Conservation (phyloP, 805 yeast species). For the Wickerhamiella alocasiicola region DNA sequence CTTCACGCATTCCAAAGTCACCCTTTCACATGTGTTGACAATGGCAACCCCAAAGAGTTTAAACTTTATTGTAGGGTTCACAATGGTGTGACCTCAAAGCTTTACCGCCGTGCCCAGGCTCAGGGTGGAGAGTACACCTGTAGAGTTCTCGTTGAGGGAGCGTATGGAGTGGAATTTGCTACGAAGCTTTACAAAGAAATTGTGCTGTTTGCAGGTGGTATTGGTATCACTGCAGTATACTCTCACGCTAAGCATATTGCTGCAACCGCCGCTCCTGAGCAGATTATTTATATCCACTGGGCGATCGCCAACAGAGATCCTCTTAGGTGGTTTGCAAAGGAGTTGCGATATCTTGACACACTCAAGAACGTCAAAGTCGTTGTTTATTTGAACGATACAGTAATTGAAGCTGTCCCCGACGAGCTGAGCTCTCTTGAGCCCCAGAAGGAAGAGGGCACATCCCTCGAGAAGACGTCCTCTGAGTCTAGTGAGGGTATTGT, state of each 20-base stretch:
- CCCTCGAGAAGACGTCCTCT: not conserved
- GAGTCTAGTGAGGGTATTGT: not conserved
- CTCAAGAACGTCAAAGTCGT: constrained; percentile 12
- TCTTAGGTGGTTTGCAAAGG: constrained; percentile 37
- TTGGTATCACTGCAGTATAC: constrained; percentile 45
- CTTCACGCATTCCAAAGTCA: constrained; percentile 53
- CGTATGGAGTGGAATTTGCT: constrained; percentile 39
- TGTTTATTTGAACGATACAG: constrained; percentile 10
- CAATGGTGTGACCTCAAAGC: constrained; percentile 39
- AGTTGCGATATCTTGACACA: constrained; percentile 28
- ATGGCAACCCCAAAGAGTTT: constrained; percentile 15
- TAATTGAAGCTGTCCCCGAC: not conserved
- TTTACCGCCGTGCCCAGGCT: constrained; percentile 28
- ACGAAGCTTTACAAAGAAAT: constrained; percentile 30
- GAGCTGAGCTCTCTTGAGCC: too few relatives aligned
- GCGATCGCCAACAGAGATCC: constrained; percentile 41
- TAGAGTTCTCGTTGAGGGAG: constrained; percentile 44
- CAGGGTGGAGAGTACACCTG: constrained; percentile 24
- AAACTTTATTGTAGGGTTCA: constrained; percentile 26
- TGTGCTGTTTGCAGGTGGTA: constrained; percentile 43
- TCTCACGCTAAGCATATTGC: constrained; percentile 31
- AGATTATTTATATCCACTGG: constrained; percentile 42
- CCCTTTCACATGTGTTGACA: constrained; percentile 41
- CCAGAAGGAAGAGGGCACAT: not conserved
- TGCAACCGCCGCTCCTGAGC: constrained; percentile 14